phyloP scores from a whole-genome alignment of 208 protist genomes.

The Acanthamoeba royreba region DNA sequence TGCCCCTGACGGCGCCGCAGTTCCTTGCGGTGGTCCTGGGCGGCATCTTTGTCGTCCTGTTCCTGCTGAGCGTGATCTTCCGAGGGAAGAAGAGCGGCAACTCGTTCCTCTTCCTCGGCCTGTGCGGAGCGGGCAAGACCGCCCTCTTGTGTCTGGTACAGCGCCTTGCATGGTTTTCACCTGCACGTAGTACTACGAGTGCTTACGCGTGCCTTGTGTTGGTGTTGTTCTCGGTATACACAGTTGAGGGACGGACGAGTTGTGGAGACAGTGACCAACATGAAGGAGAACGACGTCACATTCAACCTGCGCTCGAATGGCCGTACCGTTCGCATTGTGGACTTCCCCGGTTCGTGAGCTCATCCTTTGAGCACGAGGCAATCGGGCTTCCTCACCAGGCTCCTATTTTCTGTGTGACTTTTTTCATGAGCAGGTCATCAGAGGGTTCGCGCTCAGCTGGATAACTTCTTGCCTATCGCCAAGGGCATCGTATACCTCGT shows the following conservation, averaged over 20 bases:
- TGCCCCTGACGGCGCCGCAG: not conserved
- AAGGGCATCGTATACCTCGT: conserved; percentile 28
- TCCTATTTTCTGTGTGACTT: not conserved
- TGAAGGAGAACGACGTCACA: conserved; percentile 38
- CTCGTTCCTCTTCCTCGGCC: not conserved
- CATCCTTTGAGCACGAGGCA: too few species aligned
- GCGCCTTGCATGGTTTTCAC: not conserved
- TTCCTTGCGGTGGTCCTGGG: not conserved
- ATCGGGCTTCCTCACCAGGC: too few species aligned
- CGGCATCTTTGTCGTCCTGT: not conserved
- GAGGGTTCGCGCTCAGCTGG: conserved; percentile 5
- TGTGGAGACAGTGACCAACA: not conserved
- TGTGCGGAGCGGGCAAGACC: conserved; percentile 28
- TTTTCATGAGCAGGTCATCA: not conserved
- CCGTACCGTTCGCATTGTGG: not conserved
- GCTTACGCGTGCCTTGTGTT: not conserved
- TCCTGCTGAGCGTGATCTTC: not conserved
- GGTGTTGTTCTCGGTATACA: not conserved
- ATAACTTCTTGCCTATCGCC: not conserved
- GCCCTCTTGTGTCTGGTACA: not conserved
- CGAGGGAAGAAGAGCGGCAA: not conserved
- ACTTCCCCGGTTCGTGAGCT: not conserved
- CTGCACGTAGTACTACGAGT: not conserved
- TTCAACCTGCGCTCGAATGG: conserved; percentile 1
- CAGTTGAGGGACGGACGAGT: not conserved